Evolutionary conservation across 768 basidiomycete genomes (phyloP).

Genomic region (Auriscalpium orientale): DNA sequence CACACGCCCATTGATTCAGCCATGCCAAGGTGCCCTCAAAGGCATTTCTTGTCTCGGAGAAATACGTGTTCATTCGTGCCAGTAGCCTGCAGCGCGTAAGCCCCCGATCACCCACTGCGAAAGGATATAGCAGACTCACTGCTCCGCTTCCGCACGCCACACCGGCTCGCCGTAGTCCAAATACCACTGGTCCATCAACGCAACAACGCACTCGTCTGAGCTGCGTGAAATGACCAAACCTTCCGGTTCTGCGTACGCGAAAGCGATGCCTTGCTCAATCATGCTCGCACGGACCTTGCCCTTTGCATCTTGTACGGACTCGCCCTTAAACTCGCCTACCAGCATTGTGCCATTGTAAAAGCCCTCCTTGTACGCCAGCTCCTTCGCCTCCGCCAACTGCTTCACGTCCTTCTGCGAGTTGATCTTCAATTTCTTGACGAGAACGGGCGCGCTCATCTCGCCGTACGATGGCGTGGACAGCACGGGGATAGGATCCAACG

Average conservation of each 20-base stretch:
- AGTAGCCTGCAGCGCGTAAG: slow-evolving; percentile 46
- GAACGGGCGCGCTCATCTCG: slow-evolving; percentile 74
- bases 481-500: slow-evolving; percentile 81
- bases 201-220: slow-evolving; percentile 96
- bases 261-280: slow-evolving; percentile 70
- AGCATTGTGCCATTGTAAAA: slow-evolving; percentile 93
- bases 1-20: slow-evolving; percentile 99
- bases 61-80: slow-evolving; percentile 84
- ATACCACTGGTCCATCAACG: slow-evolving; percentile 99
- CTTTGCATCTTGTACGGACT: slow-evolving; percentile 88
- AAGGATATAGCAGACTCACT: slow-evolving; percentile 37
- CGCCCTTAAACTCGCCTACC: slow-evolving; percentile 85
- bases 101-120: background rate
- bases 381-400: slow-evolving; percentile 93
- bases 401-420: slow-evolving; percentile 91
- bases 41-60: slow-evolving; percentile 82
- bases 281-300: slow-evolving; percentile 77
- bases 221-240: slow-evolving; percentile 82
- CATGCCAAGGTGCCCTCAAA: slow-evolving; percentile 91
- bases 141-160: slow-evolving; percentile 86
- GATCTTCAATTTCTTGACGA: slow-evolving; percentile 88
- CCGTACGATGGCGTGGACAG: slow-evolving; percentile 89
- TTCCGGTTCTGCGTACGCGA: slow-evolving; percentile 95
- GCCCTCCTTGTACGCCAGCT: slow-evolving; percentile 96
- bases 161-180: slow-evolving; percentile 87